A percentile compares a stretch with the other conserved stretches of the same genome.
Conservation (phyloP, 2,329 filamentous ascomycete species). For the Hirsutella minnesotensis region DNA sequence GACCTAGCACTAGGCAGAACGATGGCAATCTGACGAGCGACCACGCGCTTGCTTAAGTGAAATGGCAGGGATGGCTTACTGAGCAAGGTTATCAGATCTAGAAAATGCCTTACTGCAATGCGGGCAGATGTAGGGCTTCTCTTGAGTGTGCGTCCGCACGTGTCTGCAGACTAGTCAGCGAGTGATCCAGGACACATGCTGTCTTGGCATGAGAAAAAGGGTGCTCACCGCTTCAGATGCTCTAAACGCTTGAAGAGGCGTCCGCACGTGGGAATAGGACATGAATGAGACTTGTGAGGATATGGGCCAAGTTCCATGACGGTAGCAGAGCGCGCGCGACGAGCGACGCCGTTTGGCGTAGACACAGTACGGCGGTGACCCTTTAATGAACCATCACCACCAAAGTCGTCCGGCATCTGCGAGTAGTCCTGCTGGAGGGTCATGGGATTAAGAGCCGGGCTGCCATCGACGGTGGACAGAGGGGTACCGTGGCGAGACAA, state of each 20-base stretch:
- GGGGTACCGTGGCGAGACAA: conserved; percentile 89
- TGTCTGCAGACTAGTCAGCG: conserved; percentile 49
- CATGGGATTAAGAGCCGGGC: conserved; percentile 61
- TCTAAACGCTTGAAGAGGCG: conserved; percentile 97
- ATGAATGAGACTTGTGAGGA: conserved; percentile 95
- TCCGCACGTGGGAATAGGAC: conserved; percentile 96
- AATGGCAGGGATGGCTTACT: conserved; percentile 54
- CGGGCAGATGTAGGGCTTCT: conserved; percentile 94
- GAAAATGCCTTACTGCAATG: conserved; percentile 99
- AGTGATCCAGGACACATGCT: not conserved
- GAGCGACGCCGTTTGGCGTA: conserved; percentile 64
- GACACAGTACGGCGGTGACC: conserved; percentile 56
- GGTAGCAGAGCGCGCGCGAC: conserved; percentile 85
- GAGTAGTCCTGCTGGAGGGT: conserved; percentile 60
- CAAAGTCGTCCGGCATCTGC: conserved; percentile 50
- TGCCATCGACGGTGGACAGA: conserved; percentile 71
- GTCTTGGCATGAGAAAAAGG: conserved; percentile 10
- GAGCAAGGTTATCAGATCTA: conserved; percentile 94
- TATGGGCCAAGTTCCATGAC: conserved; percentile 96
- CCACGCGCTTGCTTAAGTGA: too few relatives aligned
- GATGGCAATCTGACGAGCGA: too few relatives aligned
- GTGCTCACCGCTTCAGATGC: conserved; percentile 89
- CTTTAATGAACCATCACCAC: conserved; percentile 33
- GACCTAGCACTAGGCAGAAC: too few relatives aligned
- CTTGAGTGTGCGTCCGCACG: conserved; percentile 97